Base-by-base conservation (phyloP, 1,139 yeast species). In the Candida smagusa region DNA sequence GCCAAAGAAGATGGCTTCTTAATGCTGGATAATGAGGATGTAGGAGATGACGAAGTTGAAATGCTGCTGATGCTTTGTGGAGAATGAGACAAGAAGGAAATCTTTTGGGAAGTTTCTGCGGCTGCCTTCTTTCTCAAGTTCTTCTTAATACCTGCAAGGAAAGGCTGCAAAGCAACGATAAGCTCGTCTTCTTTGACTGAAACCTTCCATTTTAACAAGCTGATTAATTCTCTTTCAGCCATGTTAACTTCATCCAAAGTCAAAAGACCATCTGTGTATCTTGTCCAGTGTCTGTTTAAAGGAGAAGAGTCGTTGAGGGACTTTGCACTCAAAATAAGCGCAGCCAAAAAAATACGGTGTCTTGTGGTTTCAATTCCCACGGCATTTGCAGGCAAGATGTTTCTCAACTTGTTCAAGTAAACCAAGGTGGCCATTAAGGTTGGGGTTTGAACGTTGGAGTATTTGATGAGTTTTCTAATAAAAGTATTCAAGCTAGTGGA, bases 261-360 rank as follows among this genome's bases (percentile, higher is more conserved):
- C 48, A 92, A 74, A 40, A 92, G 68, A 1, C 96, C 96, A 58
- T 83, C 80, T 9, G 97, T 88, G 67, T 89, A 90, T 43, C 78
- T 74, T 11, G 95, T 84, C 98, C 98, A 92, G 68, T 90, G 96
- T 64, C 84, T 89, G 65, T 92, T 92, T 60, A 90, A 76, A 35
- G 97, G 98, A 12, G 94, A 82, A 3, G 95, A 83, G 65, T 92
- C 98, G 61, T 92, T 92, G 47, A 90, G 75, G 46, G 82, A 82
- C 65, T 92, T 92, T 19, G 97, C 96, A 28, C 95, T 85, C 44
- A 92, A 68, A 37, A 92, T 86, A 45, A 92, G 72, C 31, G 96
- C 79, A 0, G 96, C 95, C 40, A 92, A 68, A 49, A 92, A 90
- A 43, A 92, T 86, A 45, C 97, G 74, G 65, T 92, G 97, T 56